Base-by-base conservation (phyloP, 192 early-diverging fungal species). In the Paraglomus brasilianum region DNA sequence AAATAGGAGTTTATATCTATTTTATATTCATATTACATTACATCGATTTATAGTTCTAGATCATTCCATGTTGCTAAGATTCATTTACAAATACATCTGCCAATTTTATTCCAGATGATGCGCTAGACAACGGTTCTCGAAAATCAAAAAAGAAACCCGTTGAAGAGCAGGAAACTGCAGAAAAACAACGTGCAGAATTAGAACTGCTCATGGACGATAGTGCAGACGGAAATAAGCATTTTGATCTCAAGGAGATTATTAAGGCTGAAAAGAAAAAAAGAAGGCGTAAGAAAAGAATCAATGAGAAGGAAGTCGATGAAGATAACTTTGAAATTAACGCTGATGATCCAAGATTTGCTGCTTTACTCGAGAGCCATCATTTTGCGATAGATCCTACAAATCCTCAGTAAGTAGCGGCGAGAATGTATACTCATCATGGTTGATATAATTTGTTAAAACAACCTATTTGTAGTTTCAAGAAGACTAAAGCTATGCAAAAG, bases 311-410 rank as follows among this genome's bases (percentile, higher is more conserved):
- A 43, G 77, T 75, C 21, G 74, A 80, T 5, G 83, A 91, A 74
- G 95, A 97, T 50, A 86, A 88, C 63, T 98, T 98, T 75, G 85
- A 92, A 67, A 87, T 98, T 48, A 80, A 98, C 72, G 85, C 90
- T 5, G 74, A 70, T 43, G 96, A 98, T 78, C 85, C 92, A 56
- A 88, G 96, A 64, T 98, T 98, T 73, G 74, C 83, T 17, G 87
- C 90, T 0, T 43, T 95, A 74, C 82, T 88, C 41, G 88, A 93
- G 5, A 88, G 86, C 9, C 89, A 94, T 75, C 88, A 91, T 61
- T 96, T 96, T 78, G 93, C 93, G 30, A 92, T 98, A 51, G 96
- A 98, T 74, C 93, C 95, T 15, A 95, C 93, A 44, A 96, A 93
- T 79, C 92, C 96, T 60, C 87, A 91, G 80, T 92, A 80, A 44